Conservation (phyloP, 2,329 filamentous ascomycete genomes). For the Moelleriella libera region DNA sequence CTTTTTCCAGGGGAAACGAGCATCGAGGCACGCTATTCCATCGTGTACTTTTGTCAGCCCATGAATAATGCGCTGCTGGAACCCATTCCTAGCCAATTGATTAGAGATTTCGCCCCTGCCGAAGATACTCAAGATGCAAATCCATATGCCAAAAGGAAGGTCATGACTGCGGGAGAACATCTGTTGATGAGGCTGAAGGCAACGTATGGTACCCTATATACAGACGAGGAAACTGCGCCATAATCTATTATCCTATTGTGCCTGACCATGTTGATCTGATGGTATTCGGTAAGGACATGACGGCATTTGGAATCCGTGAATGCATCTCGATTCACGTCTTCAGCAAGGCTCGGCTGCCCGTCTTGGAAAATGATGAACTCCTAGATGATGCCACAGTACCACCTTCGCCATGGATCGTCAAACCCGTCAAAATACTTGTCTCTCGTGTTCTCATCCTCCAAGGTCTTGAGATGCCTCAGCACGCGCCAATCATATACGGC, state of each 20-base stretch:
- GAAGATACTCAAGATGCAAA: conserved; percentile 20
- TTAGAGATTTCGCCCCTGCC: conserved; percentile 25
- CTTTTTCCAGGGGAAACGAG: conserved; percentile 29
- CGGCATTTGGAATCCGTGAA: too few relatives aligned
- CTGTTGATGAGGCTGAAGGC: conserved; percentile 44
- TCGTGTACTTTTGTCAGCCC: conserved; percentile 57
- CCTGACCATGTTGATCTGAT: too few relatives aligned
- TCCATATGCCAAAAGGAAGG: conserved; percentile 36
- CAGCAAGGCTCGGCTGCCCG: too few relatives aligned
- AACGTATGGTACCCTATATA: conserved; percentile 43
- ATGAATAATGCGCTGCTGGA: conserved; percentile 35
- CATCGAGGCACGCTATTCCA: conserved; percentile 43
- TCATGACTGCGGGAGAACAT: conserved; percentile 51
- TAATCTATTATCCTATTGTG: too few relatives aligned
- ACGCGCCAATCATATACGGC: conserved; percentile 33
- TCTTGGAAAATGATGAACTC: background rate
- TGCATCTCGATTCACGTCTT: too few relatives aligned
- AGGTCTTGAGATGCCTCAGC: conserved; percentile 22
- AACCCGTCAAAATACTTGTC: conserved; percentile 19
- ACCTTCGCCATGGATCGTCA: conserved; percentile 27
- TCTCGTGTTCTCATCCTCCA: conserved; percentile 19
- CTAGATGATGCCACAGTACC: conserved; percentile 28
- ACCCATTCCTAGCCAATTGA: conserved; percentile 45
- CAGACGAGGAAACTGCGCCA: conserved; percentile 14
- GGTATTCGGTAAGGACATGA: too few relatives aligned